These are phyloP conservation scores for Glebionis coronaria DNA, from an alignment of 129 eudicot species.

Conservation along the genomic window DNA sequence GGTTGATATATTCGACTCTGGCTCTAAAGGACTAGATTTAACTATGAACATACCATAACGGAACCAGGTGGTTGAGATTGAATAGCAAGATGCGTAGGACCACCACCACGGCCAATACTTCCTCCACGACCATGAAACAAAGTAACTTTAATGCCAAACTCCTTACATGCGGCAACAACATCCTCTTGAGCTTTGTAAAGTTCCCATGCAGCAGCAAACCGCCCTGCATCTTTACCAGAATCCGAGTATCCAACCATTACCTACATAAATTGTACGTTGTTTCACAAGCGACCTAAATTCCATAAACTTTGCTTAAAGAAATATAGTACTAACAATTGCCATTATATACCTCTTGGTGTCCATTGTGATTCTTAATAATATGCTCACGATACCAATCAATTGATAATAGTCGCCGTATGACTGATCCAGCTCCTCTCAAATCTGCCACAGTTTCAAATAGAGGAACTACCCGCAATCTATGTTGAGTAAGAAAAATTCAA, in stretches of 20 bases:
- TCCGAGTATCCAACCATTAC: conserved; percentile 93
- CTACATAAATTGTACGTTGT: conserved; percentile 32
- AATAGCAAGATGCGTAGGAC: conserved; percentile 92
- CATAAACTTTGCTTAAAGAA: neutral
- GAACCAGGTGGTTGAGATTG: conserved; percentile 99
- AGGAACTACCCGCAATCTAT: conserved; percentile 86
- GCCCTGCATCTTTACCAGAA: conserved; percentile 90
- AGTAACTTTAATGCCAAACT: conserved; percentile 74
- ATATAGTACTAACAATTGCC: neutral
- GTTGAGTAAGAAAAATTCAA: conserved; percentile 12
- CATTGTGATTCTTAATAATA: conserved; percentile 69
- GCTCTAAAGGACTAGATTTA: neutral
- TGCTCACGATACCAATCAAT: conserved; percentile 84
- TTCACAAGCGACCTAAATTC: neutral
- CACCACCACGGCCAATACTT: conserved; percentile 97
- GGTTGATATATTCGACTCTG: neutral
- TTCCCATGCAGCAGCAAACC: conserved; percentile 91
- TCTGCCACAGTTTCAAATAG: conserved; percentile 91
- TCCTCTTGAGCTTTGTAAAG: conserved; percentile 93
- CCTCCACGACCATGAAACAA: conserved; percentile 96
- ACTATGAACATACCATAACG: conserved; percentile 59
- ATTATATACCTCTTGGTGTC: conserved; percentile 76
- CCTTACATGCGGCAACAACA: conserved; percentile 88
- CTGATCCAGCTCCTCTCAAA: conserved; percentile 90
- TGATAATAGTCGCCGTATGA: conserved; percentile 60